phyloP scores from a whole-genome alignment of 495 filamentous ascomycete genomes.

The Glonium stellatum region DNA sequence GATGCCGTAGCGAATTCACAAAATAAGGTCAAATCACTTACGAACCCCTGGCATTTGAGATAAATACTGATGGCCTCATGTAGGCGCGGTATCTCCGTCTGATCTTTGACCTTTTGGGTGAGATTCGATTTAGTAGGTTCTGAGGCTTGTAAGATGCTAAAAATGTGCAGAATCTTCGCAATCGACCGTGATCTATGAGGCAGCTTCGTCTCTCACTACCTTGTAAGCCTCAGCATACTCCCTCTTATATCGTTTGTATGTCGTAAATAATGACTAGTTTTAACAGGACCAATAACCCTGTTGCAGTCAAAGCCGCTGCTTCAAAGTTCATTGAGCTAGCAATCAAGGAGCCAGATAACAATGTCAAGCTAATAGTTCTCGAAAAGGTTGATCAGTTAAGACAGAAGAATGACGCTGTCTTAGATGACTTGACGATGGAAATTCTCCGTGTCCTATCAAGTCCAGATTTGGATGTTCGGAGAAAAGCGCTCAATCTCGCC shows the following conservation, averaged over 20 bases:
- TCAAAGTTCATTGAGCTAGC: slow-evolving; percentile 92
- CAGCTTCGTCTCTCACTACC: slow-evolving; percentile 83
- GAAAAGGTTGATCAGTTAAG: slow-evolving; percentile 90
- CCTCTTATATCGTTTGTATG: neutral
- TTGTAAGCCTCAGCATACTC: neutral
- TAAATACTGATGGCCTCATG: slow-evolving; percentile 7
- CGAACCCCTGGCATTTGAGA: neutral
- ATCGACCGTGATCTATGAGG: slow-evolving; percentile 95
- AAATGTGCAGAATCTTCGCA: slow-evolving; percentile 61
- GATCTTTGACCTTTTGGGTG: slow-evolving; percentile 80
- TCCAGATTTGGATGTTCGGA: slow-evolving; percentile 92
- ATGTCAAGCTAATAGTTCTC: slow-evolving; percentile 95
- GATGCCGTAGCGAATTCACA: slow-evolving; percentile 91
- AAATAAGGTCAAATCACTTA: slow-evolving; percentile 61
- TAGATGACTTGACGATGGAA: slow-evolving; percentile 98
- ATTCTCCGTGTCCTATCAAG: slow-evolving; percentile 93
- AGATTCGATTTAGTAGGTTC: too few relatives aligned
- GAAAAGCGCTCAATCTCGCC: slow-evolving; percentile 84
- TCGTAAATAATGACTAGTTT: neutral
- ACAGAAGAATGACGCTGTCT: slow-evolving; percentile 82
- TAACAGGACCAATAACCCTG: slow-evolving; percentile 63
- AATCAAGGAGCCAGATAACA: slow-evolving; percentile 97
- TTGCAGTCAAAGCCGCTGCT: slow-evolving; percentile 95
- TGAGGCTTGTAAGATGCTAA: too few relatives aligned
- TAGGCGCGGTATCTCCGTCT: slow-evolving; percentile 83